Percentiles rank a stretch among this genome's conserved stretches.
phyloP scores from a whole-genome alignment of 2,329 filamentous ascomycete species.

The Alternaria arborescens region DNA sequence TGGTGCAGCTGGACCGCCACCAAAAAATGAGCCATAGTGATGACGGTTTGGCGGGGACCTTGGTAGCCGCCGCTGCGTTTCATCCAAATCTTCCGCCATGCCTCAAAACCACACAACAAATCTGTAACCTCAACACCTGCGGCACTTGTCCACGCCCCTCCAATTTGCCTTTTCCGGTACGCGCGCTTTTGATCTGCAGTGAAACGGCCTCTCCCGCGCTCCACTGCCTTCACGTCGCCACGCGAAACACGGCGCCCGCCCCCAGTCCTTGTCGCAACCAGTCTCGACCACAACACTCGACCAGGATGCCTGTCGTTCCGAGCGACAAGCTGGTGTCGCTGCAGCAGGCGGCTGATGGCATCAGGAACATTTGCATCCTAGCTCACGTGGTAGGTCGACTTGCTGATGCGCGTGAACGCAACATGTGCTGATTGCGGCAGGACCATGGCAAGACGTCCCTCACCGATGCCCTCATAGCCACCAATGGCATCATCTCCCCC shows the following conservation, averaged over 20 bases:
- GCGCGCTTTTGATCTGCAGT: slow-evolving; percentile 7
- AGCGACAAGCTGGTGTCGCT: slow-evolving; percentile 90
- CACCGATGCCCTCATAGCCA: slow-evolving; percentile 93
- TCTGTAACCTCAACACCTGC: slow-evolving; percentile 7
- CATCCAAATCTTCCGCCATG: slow-evolving; percentile 25
- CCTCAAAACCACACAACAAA: slow-evolving; percentile 24
- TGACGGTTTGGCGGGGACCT: slow-evolving; percentile 7
- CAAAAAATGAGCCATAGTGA: slow-evolving; percentile 18
- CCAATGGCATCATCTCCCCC: slow-evolving; percentile 98
- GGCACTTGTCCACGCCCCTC: slow-evolving; percentile 10
- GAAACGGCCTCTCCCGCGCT: slow-evolving; percentile 16
- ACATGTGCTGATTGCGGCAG: slow-evolving; percentile 53
- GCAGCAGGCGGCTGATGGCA: slow-evolving; percentile 85
- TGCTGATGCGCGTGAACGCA: background rate
- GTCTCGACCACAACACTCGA: background rate
- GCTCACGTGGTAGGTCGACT: slow-evolving; percentile 22
- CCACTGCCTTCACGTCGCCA: slow-evolving; percentile 1
- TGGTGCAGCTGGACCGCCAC: slow-evolving; percentile 8
- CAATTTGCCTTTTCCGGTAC: slow-evolving; percentile 5
- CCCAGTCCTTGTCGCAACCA: slow-evolving; percentile 1
- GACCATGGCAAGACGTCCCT: slow-evolving; percentile 99
- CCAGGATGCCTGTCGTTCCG: slow-evolving; percentile 84
- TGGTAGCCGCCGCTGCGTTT: slow-evolving; percentile 12
- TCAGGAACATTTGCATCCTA: slow-evolving; percentile 71
- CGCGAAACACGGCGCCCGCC: slow-evolving; percentile 6